Evolutionary conservation across 768 basidiomycete genomes (phyloP), one percentile per base, ranked within the genome.

Genomic region (Cystobasidiopsis lactophilus): DNA sequence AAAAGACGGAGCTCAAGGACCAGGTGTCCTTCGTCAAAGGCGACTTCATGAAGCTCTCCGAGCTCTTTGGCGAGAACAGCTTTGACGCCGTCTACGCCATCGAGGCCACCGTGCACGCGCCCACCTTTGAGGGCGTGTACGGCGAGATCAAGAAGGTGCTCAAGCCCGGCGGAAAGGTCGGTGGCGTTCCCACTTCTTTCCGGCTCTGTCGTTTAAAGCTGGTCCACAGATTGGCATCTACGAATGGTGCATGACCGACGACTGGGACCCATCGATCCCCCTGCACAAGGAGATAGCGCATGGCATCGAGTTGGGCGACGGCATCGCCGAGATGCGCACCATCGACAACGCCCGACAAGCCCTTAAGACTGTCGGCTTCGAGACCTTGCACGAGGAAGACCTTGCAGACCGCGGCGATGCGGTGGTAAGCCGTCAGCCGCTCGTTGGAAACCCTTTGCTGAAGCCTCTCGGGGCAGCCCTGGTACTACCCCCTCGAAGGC

Each of bases 11-110:
- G 1, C 72, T 95, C 40, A 73, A 78, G 57, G 70, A 77, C 53
- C 79, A 82, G 67, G 74, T 96, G 38, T 72, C 74, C 38, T 96
- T 82, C 64, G 79, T 78, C 52, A 82, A 82, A 69, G 91, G 86
- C 23, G 91, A 98, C 67, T 98, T 98, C 64, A 95, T 93, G 88
- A 84, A 85, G 66, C 72, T 98, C 40, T 67, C 69, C 1, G 85
- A 93, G 65, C 77, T 80, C 63, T 96, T 98, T 66, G 91, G 89
- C 33, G 80, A 84, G 67, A 78, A 80, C 63, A 78, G 75, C 50
- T 95, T 96, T 62, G 93, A 98, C 70, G 93, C 93, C 50, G 84
- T 88, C 30, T 91, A 93, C 64, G 88, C 89, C 44, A 95, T 98
- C 58, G 93, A 98, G 72, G 91, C 93, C 1, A 98, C 93, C 26